Conservation (phyloP, 805 yeast species). For the Teunomyces cretensis region DNA sequence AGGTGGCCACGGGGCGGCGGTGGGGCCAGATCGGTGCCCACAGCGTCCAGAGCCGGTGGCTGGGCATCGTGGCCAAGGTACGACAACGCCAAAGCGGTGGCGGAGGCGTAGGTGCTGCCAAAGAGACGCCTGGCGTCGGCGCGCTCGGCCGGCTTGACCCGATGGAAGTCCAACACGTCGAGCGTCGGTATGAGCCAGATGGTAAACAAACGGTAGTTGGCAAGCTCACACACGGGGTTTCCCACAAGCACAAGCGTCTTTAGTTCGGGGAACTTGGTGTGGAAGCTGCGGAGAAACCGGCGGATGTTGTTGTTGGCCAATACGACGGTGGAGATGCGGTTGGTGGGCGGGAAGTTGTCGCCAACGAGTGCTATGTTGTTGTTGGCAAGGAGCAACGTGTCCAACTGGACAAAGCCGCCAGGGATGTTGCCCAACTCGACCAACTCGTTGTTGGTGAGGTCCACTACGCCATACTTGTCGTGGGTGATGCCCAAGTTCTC, state of each 20-base stretch:
- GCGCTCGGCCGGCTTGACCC: conserved; percentile 58
- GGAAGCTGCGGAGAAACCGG: conserved; percentile 39
- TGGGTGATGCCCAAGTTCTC: conserved; percentile 36
- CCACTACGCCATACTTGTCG: conserved; percentile 52
- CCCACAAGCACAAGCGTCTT: conserved; percentile 52
- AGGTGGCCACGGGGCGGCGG: too few relatives aligned
- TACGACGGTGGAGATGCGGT: conserved; percentile 49
- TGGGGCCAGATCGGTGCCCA: too few relatives aligned
- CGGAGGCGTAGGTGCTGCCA: conserved; percentile 22
- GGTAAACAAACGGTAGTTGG: conserved; percentile 58
- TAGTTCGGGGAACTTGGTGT: conserved; percentile 37
- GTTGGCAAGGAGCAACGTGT: conserved; percentile 58
- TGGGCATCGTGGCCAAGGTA: conserved; percentile 8
- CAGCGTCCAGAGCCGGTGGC: too few relatives aligned
- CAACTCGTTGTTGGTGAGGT: conserved; percentile 76
- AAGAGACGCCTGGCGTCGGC: conserved; percentile 43
- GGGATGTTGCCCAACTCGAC: conserved; percentile 53
- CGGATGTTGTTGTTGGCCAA: conserved; percentile 53
- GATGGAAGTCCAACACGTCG: conserved; percentile 64
- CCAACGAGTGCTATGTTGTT: conserved; percentile 53
- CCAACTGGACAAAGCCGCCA: conserved; percentile 31
- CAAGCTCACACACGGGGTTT: conserved; percentile 52
- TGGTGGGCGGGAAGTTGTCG: conserved; percentile 29
- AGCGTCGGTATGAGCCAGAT: conserved; percentile 65
- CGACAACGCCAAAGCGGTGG: conserved; percentile 15